Conservation (phyloP, 257 asterid genomes). For the Ehretia macrophylla region DNA sequence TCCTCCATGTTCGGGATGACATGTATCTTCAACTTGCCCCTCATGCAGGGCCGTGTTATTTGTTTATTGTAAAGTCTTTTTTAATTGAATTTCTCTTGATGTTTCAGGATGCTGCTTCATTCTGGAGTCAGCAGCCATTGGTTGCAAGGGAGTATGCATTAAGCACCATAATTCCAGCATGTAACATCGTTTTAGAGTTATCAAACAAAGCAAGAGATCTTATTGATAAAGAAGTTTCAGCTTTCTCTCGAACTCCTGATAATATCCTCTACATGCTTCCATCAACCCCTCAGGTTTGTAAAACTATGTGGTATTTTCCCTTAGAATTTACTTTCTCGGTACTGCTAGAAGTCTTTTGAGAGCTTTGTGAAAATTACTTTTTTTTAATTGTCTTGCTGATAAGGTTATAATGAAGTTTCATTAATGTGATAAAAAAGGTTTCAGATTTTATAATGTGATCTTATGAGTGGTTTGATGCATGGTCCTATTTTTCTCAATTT, state of each 20-base stretch:
- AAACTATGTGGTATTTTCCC: neutral
- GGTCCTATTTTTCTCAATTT: no score
- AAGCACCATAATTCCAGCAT: constrained; percentile 86
- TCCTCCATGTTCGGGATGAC: neutral
- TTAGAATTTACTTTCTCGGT: no score
- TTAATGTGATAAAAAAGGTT: no score
- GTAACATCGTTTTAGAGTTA: constrained; percentile 68
- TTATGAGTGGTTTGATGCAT: no score
- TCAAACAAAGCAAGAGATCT: constrained; percentile 80
- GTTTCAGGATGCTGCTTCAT: constrained; percentile 88
- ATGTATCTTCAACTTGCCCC: neutral
- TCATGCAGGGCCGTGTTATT: no score
- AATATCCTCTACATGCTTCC: constrained; percentile 96
- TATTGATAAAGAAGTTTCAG: constrained; percentile 84
- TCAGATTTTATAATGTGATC: no score
- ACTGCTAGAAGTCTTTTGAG: no score
- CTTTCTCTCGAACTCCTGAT: constrained; percentile 86
- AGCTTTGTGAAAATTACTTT: no score
- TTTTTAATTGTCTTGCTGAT: no score
- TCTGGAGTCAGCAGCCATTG: constrained; percentile 98
- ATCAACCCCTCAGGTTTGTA: constrained; percentile 85
- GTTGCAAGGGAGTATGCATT: constrained; percentile 90
- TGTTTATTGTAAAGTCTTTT: no score
- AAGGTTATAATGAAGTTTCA: no score
- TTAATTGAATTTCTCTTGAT: constrained; percentile 8